phyloP scores from a whole-genome alignment of 1,284 basidiomycete species.

The Leccinum pallidistipes region DNA sequence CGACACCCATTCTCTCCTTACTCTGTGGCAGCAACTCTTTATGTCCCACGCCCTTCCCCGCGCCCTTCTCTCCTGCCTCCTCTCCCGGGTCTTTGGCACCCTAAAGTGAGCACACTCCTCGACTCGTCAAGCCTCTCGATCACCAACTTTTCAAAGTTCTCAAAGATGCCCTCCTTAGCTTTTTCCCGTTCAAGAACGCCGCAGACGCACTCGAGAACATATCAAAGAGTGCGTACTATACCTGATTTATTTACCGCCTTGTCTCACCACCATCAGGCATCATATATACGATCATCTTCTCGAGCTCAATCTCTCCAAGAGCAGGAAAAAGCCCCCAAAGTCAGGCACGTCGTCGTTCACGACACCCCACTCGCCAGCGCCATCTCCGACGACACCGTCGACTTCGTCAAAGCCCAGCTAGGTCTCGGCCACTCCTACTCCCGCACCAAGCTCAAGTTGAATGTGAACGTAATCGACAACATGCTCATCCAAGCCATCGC shows the following conservation, averaged over 20 bases:
- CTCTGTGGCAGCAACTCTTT: conserved; percentile 33
- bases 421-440: conserved; percentile 98
- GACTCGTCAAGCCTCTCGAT: conserved; percentile 47
- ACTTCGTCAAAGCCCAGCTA: conserved; percentile 92
- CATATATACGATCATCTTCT: conserved; percentile 84
- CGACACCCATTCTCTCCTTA: background rate
- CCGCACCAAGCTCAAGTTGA: conserved; percentile 98
- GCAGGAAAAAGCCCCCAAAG: conserved; percentile 74
- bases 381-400: conserved; percentile 81
- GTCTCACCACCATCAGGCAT: conserved; percentile 53
- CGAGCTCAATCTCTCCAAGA: conserved; percentile 84
- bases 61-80: background rate
- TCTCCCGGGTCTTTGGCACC: background rate
- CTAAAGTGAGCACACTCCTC: background rate
- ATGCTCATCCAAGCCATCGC: conserved; percentile 99
- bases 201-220: conserved; percentile 96
- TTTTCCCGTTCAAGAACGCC: conserved; percentile 93
- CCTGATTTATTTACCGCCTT: background rate
- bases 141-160: conserved; percentile 87
- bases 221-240: conserved; percentile 76
- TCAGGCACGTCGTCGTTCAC: conserved; percentile 77
- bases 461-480: conserved; percentile 99
- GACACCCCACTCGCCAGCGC: conserved; percentile 79
- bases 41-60: conserved; percentile 70
- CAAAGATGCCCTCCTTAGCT: conserved; percentile 92